Evolutionary conservation across 768 basidiomycete species (phyloP), one percentile per base, ranked within the genome.

Genomic region (Kwoniella bestiolae): DNA sequence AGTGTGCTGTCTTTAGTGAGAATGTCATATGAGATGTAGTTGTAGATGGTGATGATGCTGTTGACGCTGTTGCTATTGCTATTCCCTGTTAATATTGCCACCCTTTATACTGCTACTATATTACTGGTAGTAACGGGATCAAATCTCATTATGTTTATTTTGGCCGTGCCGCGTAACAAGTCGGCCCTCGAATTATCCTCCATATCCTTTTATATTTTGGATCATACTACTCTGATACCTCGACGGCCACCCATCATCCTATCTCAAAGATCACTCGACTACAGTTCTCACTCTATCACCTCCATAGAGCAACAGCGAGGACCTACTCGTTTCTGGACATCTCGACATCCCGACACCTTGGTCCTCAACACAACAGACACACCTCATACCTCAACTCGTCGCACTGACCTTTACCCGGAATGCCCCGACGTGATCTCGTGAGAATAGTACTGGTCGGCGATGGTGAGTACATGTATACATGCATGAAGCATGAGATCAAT

Each of bases 361-460:
- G 47, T 21, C 21, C 47, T 11, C 47, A n/a, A 21, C 53, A 8
- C 28, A 21, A 12, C 28, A 26, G 38, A 41, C 38, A 41, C 38
- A 44, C 12, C 47, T 49, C 34, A 34, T n/a, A 53, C 52, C 25
- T 29, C n/a, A n/a, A 34, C 32, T 56, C 21, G n/a, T n/a, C 31
- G 45, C 47, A 25, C 25, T 34, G 32, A 50, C 49, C 16, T 52
- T 51, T 12, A 35, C 18, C 56, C 53, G 51, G 66, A 31, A 77
- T 77, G 76, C 76, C 76, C 62, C 67, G 76, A 62, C 69, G 76
- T 46, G 76, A 77, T 63, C 66, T 77, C 12, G 76, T 77, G 18
- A 49, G 76, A 34, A 78, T 78, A 47, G 76, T 78, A 29, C 32
- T 78, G 25, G 76, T 78, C 26, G 76, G 76, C 29, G 76, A 78